Base-by-base conservation (phyloP, 352 stramenopile genomes). In the Pythium brassicae region DNA sequence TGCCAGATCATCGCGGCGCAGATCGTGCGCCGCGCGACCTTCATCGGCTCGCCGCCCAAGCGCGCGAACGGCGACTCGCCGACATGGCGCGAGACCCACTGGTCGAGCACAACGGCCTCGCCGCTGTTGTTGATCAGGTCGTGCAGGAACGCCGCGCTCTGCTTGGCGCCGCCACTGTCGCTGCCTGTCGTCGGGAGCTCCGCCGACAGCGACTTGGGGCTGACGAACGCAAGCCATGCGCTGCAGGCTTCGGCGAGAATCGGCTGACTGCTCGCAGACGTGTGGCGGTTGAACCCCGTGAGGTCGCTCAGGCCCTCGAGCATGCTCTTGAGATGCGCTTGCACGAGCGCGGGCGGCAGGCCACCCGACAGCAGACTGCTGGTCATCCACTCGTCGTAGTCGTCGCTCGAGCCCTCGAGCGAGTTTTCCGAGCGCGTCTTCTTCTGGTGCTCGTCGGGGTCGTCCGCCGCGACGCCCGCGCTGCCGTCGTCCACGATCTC, bases 1-100 rank as follows among this genome's bases (percentile, higher is more conserved):
- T 96, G 87, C 85, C 86, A 94, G 48, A 96, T 80, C 85, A 96
- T 95, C 2, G 85, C 80, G 45, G 86, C 87, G 54, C 83, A 92
- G 48, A 94, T 79, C 0, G 82, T 92, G 51, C 86, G 70, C 32
- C 86, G 78, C 44, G 87, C 87, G n/a, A 86, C 71, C 50, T 94
- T 94, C 85, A 96, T 95, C 9, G 86, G 71, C 48, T 92, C 80
- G 9, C 87, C 85, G 50, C 83, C 83, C 15, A 93, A 54, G 37
- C 85, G 75, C 39, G 89, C 59, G 60, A 95, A 91, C 9, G 83
- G 83, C 2, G 85, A 95, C 57, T 95, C 85, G 0, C 85, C 85
- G 35, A 92, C 85, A 52, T 95, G 85, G 22, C 82, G 76, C 3
- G 83, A 92, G 5, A 95, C 74, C 77, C 84, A 92, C 17, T 72